A percentile compares a stretch with the other conserved stretches of the same genome.
Conservation (phyloP, 306 rosid species). For the Fragaria iinumae region DNA sequence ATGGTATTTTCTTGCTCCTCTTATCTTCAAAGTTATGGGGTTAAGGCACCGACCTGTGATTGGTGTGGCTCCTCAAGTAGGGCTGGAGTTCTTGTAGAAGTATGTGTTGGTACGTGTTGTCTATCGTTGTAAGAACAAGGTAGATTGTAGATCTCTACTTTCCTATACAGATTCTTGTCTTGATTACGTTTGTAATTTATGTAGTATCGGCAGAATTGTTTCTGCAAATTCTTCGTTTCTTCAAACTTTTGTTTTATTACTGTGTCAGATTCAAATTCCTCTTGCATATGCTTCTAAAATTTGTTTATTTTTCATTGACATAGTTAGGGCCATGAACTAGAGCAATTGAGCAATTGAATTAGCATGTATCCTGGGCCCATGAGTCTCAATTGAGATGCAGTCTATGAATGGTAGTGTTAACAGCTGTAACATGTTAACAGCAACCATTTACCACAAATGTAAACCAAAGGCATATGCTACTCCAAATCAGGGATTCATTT, state of each 20-base stretch:
- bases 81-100: neutral
- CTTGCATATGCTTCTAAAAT: neutral
- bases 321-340: neutral
- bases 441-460: neutral
- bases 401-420: neutral
- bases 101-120: neutral
- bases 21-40: neutral
- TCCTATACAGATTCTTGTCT: neutral
- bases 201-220: neutral
- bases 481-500: neutral
- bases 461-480: neutral
- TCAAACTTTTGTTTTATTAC: neutral
- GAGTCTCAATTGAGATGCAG: neutral
- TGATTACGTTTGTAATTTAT: neutral
- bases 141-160: neutral
- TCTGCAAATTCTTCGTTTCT: neutral
- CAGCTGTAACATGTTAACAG: neutral
- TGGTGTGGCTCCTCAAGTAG: neutral
- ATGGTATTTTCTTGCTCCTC: neutral
- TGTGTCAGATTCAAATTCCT: neutral
- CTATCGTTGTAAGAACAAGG: neutral
- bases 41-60: neutral
- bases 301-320: neutral
- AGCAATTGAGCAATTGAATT: neutral
- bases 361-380: neutral